These are phyloP conservation scores for Cryomyces minteri DNA, from an alignment of 495 filamentous ascomycete genomes.

Conservation along the genomic window DNA sequence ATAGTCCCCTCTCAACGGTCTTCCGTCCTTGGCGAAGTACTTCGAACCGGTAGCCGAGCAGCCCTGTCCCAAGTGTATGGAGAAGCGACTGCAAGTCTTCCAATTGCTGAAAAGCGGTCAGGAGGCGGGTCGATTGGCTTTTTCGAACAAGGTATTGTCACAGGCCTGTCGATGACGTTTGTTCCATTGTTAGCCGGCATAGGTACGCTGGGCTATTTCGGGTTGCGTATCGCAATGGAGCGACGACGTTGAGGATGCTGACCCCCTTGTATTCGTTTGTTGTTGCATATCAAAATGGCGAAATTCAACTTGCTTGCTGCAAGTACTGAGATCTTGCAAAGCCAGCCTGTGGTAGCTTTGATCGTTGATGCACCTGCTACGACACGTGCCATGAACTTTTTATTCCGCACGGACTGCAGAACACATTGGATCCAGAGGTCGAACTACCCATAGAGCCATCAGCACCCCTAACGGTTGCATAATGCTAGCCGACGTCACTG, in stretches of 20 bases:
- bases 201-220: constrained; percentile 1
- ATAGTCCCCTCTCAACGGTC: constrained; percentile 8
- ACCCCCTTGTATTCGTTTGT: no score
- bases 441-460: no score
- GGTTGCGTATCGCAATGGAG: background rate
- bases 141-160: constrained; percentile 33
- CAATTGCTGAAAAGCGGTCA: constrained; percentile 15
- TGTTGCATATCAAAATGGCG: no score
- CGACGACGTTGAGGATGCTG: background rate
- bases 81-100: constrained; percentile 20
- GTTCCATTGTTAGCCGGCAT: constrained; percentile 6
- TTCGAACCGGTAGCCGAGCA: constrained; percentile 3
- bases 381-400: no score
- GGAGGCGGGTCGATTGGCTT: constrained; percentile 25
- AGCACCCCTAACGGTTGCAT: no score
- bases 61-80: constrained; percentile 9
- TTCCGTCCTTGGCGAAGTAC: constrained; percentile 3
- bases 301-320: no score
- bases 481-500: no score
- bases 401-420: no score
- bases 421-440: no score
- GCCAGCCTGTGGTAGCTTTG: no score
- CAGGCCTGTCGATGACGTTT: constrained; percentile 12
- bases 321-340: no score
- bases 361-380: no score